Percentiles rank a stretch among this genome's conserved stretches.
Evolutionary conservation across 2,329 filamentous ascomycete genomes (phyloP).

Genomic region (Xylaria sp.): DNA sequence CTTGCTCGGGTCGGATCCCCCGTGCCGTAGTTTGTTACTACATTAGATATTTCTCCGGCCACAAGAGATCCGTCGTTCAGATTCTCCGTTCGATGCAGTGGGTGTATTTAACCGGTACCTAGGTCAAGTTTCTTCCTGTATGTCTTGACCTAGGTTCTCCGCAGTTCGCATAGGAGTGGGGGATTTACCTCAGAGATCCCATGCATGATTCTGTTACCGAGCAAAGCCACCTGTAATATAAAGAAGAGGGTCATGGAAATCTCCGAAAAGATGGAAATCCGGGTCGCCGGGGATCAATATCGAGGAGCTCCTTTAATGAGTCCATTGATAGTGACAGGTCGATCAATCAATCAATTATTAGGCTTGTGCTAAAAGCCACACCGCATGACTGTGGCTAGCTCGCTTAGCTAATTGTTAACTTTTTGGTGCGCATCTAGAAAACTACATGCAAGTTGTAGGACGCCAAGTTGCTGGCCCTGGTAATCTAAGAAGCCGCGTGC

Average conservation of each 20-base stretch:
- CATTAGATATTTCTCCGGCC: conserved; percentile 26
- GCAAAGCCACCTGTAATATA: neutral
- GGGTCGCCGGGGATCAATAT: neutral
- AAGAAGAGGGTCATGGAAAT: neutral
- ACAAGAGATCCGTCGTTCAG: neutral
- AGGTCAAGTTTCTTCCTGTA: neutral
- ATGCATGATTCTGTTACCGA: neutral
- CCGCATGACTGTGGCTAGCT: neutral
- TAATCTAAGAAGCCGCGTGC: neutral
- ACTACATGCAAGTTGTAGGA: neutral
- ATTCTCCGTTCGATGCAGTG: conserved; percentile 10
- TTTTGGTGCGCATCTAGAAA: neutral
- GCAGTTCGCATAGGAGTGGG: conserved; percentile 9
- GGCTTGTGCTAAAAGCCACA: neutral
- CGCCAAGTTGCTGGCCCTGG: neutral
- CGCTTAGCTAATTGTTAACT: no score
- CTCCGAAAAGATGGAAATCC: neutral
- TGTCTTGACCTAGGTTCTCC: conserved; percentile 23
- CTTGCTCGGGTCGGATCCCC: conserved; percentile 3
- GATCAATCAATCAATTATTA: neutral
- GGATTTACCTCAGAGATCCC: conserved; percentile 2
- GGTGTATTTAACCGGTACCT: conserved; percentile 31
- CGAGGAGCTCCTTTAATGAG: neutral
- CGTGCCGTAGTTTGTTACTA: neutral
- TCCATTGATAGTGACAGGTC: neutral